A percentile compares a stretch with the other conserved stretches of the same genome.
phyloP scores from a whole-genome alignment of 495 filamentous ascomycete genomes.

The Letharia columbiana region DNA sequence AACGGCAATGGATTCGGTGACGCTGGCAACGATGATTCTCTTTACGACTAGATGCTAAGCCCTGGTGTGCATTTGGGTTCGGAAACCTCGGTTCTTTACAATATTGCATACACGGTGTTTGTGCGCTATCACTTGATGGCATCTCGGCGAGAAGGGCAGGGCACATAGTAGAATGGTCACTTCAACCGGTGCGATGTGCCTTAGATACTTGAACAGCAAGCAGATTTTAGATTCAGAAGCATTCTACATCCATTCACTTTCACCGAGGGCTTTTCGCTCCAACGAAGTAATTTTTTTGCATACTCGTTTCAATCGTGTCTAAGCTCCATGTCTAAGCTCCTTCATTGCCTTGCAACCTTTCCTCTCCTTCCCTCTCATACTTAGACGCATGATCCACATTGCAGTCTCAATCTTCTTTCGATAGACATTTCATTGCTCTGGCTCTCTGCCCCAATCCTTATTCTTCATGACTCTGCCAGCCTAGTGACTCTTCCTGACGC shows the following conservation, averaged over 20 bases:
- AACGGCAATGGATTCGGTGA: conserved; percentile 64
- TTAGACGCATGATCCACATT: not conserved
- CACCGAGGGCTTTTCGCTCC: not conserved
- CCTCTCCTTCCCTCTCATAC: not conserved
- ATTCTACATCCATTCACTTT: not conserved
- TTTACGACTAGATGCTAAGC: conserved; percentile 48
- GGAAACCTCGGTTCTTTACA: not conserved
- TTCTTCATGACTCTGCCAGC: not conserved
- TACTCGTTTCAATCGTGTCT: not conserved
- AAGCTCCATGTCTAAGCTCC: too few species aligned
- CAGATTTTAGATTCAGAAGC: not conserved
- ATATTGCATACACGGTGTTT: conserved; percentile 14
- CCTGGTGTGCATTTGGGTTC: not conserved
- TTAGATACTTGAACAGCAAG: not conserved
- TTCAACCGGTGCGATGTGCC: conserved; percentile 5
- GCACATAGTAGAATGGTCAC: not conserved
- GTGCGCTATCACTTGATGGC: conserved; percentile 1
- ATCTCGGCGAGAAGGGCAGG: not conserved
- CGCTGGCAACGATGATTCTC: conserved; percentile 79
- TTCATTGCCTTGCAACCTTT: not conserved
- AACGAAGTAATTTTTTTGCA: not conserved
- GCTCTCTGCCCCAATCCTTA: too few species aligned
- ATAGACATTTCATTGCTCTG: not conserved
- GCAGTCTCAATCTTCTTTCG: not conserved
- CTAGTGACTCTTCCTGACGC: not conserved